Percentiles rank a stretch among this genome's conserved stretches.
Conservation (phyloP, 2,329 filamentous ascomycete genomes). For the Ambrosiella beaveri region DNA sequence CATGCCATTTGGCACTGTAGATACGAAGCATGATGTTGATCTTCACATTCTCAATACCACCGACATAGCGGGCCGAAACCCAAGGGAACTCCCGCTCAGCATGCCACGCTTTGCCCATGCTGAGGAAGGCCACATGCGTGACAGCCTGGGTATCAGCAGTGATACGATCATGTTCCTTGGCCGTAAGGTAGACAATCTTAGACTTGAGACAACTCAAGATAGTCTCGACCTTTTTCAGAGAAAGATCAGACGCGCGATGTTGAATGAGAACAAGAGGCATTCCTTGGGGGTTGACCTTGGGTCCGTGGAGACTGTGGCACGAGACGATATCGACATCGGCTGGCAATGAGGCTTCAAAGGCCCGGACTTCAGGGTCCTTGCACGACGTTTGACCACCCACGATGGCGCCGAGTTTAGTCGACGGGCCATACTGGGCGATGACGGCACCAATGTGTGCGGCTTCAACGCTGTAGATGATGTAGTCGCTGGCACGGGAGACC, state of each 20-base stretch:
- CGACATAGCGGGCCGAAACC: conserved; percentile 89
- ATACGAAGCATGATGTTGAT: conserved; percentile 96
- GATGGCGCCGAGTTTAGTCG: conserved; percentile 86
- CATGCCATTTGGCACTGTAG: conserved; percentile 98
- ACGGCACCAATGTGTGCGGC: conserved; percentile 77
- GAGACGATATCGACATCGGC: conserved; percentile 82
- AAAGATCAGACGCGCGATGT: conserved; percentile 66
- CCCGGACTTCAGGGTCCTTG: conserved; percentile 88
- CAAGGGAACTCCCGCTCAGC: conserved; percentile 91
- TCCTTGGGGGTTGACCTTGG: conserved; percentile 69
- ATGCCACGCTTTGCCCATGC: conserved; percentile 96
- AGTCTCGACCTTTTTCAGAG: conserved; percentile 59
- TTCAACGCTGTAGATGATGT: conserved; percentile 97
- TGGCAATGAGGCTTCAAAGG: conserved; percentile 80
- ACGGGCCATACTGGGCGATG: conserved; percentile 78
- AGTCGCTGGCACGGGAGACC: conserved; percentile 92
- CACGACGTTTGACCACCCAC: conserved; percentile 96
- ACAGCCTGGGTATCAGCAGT: conserved; percentile 97
- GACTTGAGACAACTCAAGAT: conserved; percentile 72
- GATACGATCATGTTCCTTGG: conserved; percentile 82
- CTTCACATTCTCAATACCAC: conserved; percentile 97
- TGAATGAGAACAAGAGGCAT: conserved; percentile 90
- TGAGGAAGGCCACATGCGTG: conserved; percentile 89
- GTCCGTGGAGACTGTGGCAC: conserved; percentile 91
- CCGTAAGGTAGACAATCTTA: conserved; percentile 74